phyloP scores from a whole-genome alignment of 2,329 filamentous ascomycete genomes.

The Botryotinia calthae region DNA sequence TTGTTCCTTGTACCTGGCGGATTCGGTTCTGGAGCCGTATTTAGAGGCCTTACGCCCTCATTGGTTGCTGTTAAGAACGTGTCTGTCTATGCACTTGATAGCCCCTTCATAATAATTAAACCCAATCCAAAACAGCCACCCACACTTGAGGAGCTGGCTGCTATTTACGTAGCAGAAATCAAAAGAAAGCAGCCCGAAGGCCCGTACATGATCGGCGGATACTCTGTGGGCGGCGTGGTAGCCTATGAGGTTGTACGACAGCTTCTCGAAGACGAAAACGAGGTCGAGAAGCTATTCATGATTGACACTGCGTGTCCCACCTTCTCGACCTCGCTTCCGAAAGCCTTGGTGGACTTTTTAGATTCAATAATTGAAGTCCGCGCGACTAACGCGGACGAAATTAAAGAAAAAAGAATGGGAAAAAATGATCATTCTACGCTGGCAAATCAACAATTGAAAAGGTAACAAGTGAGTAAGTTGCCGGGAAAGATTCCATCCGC shows the following conservation, averaged over 20 bases:
- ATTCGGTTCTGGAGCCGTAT: background rate
- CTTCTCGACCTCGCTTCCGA: constrained; percentile 64
- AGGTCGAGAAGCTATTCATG: constrained; percentile 58
- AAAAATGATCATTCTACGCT: constrained; percentile 69
- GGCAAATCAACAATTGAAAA: constrained; percentile 47
- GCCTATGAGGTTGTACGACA: constrained; percentile 65
- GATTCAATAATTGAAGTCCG: constrained; percentile 68
- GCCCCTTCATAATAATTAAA: constrained; percentile 67
- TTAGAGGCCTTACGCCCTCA: background rate
- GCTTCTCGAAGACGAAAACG: constrained; percentile 55
- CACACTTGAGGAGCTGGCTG: constrained; percentile 62
- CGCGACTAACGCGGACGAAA: constrained; percentile 41
- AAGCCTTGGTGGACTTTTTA: constrained; percentile 54
- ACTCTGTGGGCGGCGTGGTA: constrained; percentile 72
- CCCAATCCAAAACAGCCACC: constrained; percentile 56
- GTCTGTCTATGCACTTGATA: constrained; percentile 61
- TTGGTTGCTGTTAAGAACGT: constrained; percentile 30
- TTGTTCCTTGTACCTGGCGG: background rate
- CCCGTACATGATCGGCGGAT: constrained; percentile 67
- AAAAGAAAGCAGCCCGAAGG: constrained; percentile 66
- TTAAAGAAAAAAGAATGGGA: constrained; percentile 53
- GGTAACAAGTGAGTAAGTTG: constrained; percentile 58
- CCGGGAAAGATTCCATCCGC: constrained; percentile 53
- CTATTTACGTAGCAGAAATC: constrained; percentile 66
- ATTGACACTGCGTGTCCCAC: constrained; percentile 66